A percentile compares a stretch with the other conserved stretches of the same genome.
phyloP scores from a whole-genome alignment of 2,329 filamentous ascomycete species.

The Botrytis galanthina region DNA sequence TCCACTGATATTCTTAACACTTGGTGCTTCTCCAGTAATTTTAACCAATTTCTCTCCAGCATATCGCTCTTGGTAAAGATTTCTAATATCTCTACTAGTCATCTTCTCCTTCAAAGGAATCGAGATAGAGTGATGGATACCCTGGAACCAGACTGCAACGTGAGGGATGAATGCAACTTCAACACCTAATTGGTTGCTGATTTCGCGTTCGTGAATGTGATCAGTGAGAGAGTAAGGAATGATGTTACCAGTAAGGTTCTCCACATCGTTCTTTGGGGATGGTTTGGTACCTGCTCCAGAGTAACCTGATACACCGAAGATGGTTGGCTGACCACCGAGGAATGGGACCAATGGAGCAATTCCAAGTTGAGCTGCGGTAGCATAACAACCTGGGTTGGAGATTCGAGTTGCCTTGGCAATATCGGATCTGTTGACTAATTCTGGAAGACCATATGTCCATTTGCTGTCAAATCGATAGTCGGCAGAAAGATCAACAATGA shows the following conservation, averaged over 20 bases:
- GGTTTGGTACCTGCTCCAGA: constrained; percentile 94
- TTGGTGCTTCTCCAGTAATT: constrained; percentile 81
- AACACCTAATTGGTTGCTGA: constrained; percentile 71
- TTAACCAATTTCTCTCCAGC: constrained; percentile 95
- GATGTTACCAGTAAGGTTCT: constrained; percentile 79
- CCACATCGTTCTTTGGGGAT: constrained; percentile 87
- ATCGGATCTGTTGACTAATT: constrained; percentile 72
- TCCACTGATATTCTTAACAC: constrained; percentile 79
- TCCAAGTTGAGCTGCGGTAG: constrained; percentile 86
- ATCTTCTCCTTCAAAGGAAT: constrained; percentile 84
- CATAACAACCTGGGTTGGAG: constrained; percentile 91
- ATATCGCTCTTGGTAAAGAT: constrained; percentile 94
- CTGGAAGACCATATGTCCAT: constrained; percentile 90
- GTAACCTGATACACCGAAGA: constrained; percentile 92
- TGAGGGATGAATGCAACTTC: constrained; percentile 86
- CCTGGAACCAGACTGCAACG: constrained; percentile 95
- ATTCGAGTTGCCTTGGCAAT: constrained; percentile 81
- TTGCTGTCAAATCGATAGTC: constrained; percentile 86
- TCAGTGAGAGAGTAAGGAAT: constrained; percentile 89
- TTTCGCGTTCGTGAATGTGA: constrained; percentile 93
- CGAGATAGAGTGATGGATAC: constrained; percentile 87
- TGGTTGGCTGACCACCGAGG: constrained; percentile 73
- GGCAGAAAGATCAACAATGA: constrained; percentile 93
- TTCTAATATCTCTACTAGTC: constrained; percentile 86
- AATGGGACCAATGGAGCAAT: constrained; percentile 77